Evolutionary conservation across 768 basidiomycete genomes (phyloP).

Genomic region (Boletus sensibilis): DNA sequence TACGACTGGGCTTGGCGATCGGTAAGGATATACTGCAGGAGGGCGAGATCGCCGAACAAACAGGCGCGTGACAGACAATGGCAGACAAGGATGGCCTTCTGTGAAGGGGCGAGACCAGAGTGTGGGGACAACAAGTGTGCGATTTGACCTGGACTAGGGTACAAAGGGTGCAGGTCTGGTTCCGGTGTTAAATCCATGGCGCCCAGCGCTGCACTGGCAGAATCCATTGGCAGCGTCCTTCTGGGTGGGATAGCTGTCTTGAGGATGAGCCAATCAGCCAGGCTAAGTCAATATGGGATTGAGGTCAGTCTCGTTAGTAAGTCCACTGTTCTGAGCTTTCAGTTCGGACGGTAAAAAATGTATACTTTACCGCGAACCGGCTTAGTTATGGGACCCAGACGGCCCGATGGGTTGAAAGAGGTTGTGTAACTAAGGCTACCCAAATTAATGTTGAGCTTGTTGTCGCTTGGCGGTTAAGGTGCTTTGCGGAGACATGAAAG

Average conservation of each 20-base stretch:
- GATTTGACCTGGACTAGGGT: constrained; percentile 66
- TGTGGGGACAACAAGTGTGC: constrained; percentile 60
- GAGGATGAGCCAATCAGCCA: constrained; percentile 8
- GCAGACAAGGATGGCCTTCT: constrained; percentile 67
- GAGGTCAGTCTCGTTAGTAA: constrained; percentile 6
- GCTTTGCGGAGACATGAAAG: neutral
- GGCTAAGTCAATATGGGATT: constrained; percentile 1
- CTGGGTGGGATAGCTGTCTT: neutral
- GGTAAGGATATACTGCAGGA: constrained; percentile 69
- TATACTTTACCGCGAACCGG: constrained; percentile 4
- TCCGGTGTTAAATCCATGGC: constrained; percentile 63
- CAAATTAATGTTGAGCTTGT: neutral
- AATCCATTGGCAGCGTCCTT: constrained; percentile 28
- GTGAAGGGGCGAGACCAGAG: constrained; percentile 64
- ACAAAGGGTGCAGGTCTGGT: constrained; percentile 78
- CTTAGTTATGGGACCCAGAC: constrained; percentile 2
- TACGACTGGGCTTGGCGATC: constrained; percentile 64
- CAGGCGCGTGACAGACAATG: constrained; percentile 77
- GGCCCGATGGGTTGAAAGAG: constrained; percentile 3
- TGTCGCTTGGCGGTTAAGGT: neutral
- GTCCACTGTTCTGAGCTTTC: constrained; percentile 11
- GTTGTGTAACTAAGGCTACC: constrained; percentile 5
- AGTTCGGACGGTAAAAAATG: constrained; percentile 19
- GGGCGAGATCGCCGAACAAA: constrained; percentile 70
- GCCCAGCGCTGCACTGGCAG: constrained; percentile 25